Evolutionary conservation across 352 stramenopile species (phyloP).

Genomic region (Globisporangium cystogenes): DNA sequence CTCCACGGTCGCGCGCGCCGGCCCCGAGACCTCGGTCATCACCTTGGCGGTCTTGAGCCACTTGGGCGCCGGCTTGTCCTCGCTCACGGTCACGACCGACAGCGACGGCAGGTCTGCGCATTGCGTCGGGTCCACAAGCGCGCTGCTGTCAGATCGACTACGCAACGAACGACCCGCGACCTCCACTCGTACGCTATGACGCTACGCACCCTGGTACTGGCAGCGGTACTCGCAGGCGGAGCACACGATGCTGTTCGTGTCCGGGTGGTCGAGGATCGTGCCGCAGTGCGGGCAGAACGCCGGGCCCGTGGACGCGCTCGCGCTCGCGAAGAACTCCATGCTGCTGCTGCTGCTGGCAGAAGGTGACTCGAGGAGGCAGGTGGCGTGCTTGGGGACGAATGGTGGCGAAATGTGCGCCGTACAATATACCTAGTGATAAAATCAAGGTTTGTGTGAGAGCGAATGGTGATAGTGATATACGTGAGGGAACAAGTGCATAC

Average conservation of each 20-base stretch:
- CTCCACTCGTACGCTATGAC: neutral
- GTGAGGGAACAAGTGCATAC: no score
- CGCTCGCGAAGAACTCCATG: conserved; percentile 76
- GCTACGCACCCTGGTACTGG: conserved; percentile 62
- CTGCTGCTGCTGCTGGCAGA: neutral
- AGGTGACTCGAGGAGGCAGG: no score
- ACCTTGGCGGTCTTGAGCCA: conserved; percentile 70
- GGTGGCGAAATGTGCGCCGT: no score
- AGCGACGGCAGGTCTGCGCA: conserved; percentile 69
- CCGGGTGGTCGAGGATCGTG: conserved; percentile 83
- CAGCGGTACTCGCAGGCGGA: conserved; percentile 82
- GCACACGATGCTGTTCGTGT: conserved; percentile 87
- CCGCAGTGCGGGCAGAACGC: conserved; percentile 88
- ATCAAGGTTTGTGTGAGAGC: no score
- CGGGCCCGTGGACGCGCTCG: conserved; percentile 47
- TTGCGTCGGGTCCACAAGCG: neutral
- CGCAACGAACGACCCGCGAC: no score
- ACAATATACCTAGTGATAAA: no score
- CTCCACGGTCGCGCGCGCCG: conserved; percentile 93
- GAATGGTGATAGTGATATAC: no score
- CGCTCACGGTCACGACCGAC: conserved; percentile 65
- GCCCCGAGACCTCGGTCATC: conserved; percentile 80
- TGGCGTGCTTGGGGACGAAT: no score
- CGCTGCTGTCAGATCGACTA: no score
- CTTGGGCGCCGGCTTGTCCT: conserved; percentile 74